Percentiles rank a stretch among this genome's conserved stretches.
These are phyloP conservation scores for Daldinia grandis DNA, from an alignment of 495 filamentous ascomycete genomes.

Conservation along the genomic window DNA sequence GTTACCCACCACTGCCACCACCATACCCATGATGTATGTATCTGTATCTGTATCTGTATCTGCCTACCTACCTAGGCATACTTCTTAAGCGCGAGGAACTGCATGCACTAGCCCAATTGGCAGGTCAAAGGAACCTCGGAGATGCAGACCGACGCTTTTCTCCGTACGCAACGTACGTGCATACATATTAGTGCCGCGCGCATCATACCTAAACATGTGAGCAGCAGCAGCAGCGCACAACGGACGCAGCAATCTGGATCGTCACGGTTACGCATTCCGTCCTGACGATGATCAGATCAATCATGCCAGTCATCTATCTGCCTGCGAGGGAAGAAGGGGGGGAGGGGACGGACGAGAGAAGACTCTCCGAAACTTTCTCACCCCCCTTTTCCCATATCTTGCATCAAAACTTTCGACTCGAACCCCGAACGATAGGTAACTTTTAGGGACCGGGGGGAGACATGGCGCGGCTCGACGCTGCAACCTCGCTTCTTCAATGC, in stretches of 20 bases:
- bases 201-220: constrained; percentile 40
- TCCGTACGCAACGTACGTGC: constrained; percentile 22
- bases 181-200: constrained; percentile 27
- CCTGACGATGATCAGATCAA: constrained; percentile 23
- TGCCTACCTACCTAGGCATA: constrained; percentile 13
- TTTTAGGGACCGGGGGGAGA: constrained; percentile 8
- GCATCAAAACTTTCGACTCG: constrained; percentile 23
- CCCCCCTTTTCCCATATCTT: constrained; percentile 14
- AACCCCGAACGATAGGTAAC: constrained; percentile 20
- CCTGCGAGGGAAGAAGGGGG: constrained; percentile 17
- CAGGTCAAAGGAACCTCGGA: constrained; percentile 30
- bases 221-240: constrained; percentile 28
- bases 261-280: constrained; percentile 36
- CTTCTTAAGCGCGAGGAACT: constrained; percentile 17
- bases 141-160: constrained; percentile 33
- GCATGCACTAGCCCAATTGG: constrained; percentile 31
- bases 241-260: constrained; percentile 29
- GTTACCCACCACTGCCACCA: constrained; percentile 21
- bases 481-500: constrained; percentile 29
- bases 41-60: constrained; percentile 14
- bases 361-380: not conserved
- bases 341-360: not conserved
- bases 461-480: constrained; percentile 22
- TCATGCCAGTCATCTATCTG: constrained; percentile 32
- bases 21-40: constrained; percentile 10